Conservation (phyloP, 176 grass and related monocot genomes). For the Paspalum vaginatum region DNA sequence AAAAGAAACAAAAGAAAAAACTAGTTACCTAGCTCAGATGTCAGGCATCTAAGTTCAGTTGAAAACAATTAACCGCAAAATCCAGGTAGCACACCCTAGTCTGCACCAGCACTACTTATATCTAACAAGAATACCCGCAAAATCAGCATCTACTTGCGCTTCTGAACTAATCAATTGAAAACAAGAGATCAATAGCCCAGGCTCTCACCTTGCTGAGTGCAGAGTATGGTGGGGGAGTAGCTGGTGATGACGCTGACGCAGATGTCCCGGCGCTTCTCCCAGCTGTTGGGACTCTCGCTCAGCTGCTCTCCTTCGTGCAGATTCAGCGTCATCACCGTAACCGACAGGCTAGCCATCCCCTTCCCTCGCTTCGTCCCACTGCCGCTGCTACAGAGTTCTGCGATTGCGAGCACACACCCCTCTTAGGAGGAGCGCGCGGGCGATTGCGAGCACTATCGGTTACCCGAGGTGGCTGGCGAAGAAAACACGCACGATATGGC, state of each 20-base stretch:
- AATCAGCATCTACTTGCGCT: constrained; percentile 27
- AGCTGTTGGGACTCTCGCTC: constrained; percentile 75
- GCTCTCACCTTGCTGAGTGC: constrained; percentile 88
- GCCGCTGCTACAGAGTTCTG: not conserved
- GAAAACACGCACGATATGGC: constrained; percentile 25
- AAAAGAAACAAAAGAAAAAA: not conserved
- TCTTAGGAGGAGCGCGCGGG: not conserved
- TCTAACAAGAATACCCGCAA: not conserved
- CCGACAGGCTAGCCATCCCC: constrained; percentile 78
- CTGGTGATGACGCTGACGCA: constrained; percentile 94
- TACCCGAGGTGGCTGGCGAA: not conserved
- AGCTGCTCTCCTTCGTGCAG: constrained; percentile 80
- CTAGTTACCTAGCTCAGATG: not conserved
- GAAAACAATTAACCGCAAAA: not conserved
- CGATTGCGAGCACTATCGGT: not conserved
- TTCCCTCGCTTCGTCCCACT: constrained; percentile 17
- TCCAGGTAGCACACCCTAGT: not conserved
- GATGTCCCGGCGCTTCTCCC: constrained; percentile 91
- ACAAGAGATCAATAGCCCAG: not conserved
- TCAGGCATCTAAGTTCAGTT: constrained; percentile 11
- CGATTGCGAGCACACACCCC: no score
- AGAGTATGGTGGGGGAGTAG: constrained; percentile 90
- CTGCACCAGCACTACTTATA: constrained; percentile 2
- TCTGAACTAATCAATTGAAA: constrained; percentile 23
- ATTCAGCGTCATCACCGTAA: constrained; percentile 93